Percentiles rank a stretch among this genome's conserved stretches.
phyloP scores from a whole-genome alignment of 164 flowering plant genomes.

The Macadamia tetraphylla region DNA sequence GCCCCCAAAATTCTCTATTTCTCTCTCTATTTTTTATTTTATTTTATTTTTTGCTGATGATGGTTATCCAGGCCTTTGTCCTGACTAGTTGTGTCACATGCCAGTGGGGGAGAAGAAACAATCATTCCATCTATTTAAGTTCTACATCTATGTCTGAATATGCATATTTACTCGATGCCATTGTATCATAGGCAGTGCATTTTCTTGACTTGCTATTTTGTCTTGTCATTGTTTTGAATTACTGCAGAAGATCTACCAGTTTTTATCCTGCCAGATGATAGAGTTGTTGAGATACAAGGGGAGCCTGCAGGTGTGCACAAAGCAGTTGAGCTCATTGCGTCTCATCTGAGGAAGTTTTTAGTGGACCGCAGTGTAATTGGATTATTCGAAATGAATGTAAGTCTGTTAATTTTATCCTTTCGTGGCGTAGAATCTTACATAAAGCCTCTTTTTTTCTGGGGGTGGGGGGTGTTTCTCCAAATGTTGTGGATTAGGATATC shows the following conservation, averaged over 20 bases:
- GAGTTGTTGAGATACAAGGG: slow-evolving; percentile 87
- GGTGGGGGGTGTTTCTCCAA: too few relatives aligned
- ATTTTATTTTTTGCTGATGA: too few relatives aligned
- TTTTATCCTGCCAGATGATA: slow-evolving; percentile 87
- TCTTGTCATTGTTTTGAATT: neutral
- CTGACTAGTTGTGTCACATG: neutral
- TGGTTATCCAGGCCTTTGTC: neutral
- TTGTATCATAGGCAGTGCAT: neutral
- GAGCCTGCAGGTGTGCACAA: slow-evolving; percentile 71
- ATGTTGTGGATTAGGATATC: neutral
- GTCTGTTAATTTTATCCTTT: slow-evolving; percentile 6
- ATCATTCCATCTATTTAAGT: neutral
- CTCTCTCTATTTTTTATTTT: too few relatives aligned
- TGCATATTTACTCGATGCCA: neutral
- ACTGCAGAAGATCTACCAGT: slow-evolving; percentile 80
- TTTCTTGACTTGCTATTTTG: neutral
- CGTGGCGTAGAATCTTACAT: neutral
- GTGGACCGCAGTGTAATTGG: slow-evolving; percentile 88
- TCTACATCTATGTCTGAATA: neutral
- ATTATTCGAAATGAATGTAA: slow-evolving; percentile 80
- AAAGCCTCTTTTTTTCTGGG: too few relatives aligned
- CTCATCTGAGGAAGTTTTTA: slow-evolving; percentile 83
- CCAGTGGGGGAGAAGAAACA: neutral
- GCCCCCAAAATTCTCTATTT: too few relatives aligned
- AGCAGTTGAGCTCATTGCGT: slow-evolving; percentile 75